phyloP scores from a whole-genome alignment of 257 asterid species.

The Solanum clarkiae region DNA sequence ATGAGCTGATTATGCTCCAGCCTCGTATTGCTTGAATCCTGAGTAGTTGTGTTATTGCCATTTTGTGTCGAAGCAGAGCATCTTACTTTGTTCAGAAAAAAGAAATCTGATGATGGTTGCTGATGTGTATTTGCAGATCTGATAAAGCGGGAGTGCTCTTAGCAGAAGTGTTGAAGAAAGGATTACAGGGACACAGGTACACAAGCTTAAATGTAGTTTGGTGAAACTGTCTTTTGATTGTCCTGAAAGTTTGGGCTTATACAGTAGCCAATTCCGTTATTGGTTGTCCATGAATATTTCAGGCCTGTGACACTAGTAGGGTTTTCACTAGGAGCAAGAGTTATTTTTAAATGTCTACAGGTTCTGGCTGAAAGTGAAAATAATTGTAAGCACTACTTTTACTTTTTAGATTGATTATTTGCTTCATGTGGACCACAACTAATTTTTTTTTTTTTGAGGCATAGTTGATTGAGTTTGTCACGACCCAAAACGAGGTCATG shows the following conservation, averaged over 20 bases:
- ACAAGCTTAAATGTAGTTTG: neutral
- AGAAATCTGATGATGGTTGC: neutral
- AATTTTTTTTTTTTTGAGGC: neutral
- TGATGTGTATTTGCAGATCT: constrained; percentile 36
- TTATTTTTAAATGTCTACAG: constrained; percentile 86
- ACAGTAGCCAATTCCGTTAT: neutral
- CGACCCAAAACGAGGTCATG: no score
- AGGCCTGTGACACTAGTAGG: constrained; percentile 98
- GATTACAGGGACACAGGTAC: constrained; percentile 85
- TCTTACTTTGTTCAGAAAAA: neutral
- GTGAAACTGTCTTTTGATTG: neutral
- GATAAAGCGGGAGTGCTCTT: constrained; percentile 89
- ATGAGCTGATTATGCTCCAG: neutral
- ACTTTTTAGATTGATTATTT: neutral
- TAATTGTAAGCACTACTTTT: constrained; percentile 25
- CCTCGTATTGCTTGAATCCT: neutral
- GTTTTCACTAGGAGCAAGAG: constrained; percentile 96
- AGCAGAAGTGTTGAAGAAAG: constrained; percentile 76
- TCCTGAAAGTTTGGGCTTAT: neutral
- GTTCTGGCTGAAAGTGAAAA: constrained; percentile 53
- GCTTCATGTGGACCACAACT: neutral
- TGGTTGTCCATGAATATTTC: constrained; percentile 18
- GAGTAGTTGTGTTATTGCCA: neutral
- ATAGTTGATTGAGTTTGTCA: neutral
- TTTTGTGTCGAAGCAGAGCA: neutral